These are phyloP conservation scores for Clonostachys chloroleuca DNA, from an alignment of 2,329 filamentous ascomycete species.

Conservation along the genomic window DNA sequence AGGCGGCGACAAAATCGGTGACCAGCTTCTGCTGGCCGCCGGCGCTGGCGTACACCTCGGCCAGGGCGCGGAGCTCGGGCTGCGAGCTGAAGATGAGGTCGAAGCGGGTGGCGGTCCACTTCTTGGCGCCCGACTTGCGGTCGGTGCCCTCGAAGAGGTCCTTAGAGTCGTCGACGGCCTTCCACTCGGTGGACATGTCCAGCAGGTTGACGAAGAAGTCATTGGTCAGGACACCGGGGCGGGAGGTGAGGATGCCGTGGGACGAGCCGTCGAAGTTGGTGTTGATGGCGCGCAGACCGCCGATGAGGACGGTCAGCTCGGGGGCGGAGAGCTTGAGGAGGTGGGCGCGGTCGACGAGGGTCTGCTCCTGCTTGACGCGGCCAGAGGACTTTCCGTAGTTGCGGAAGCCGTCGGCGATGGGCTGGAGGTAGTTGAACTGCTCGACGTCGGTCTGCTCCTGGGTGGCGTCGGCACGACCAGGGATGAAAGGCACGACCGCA, in stretches of 20 bases:
- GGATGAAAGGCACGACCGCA: constrained; percentile 64
- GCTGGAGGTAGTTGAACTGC: constrained; percentile 63
- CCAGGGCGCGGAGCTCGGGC: constrained; percentile 64
- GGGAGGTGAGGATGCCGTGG: constrained; percentile 63
- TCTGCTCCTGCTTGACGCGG: constrained; percentile 62
- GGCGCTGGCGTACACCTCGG: constrained; percentile 63
- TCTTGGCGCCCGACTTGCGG: constrained; percentile 60
- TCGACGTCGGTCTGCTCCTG: constrained; percentile 67
- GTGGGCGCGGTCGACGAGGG: constrained; percentile 67
- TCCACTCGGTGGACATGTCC: constrained; percentile 61
- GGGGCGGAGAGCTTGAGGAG: constrained; percentile 67
- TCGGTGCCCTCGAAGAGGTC: constrained; percentile 62
- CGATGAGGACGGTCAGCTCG: constrained; percentile 66
- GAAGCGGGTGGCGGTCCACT: constrained; percentile 65
- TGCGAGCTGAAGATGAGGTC: constrained; percentile 73
- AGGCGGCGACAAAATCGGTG: constrained; percentile 66
- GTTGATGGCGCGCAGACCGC: constrained; percentile 66
- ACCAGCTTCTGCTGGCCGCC: constrained; percentile 62
- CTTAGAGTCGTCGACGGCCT: constrained; percentile 26
- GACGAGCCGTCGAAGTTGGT: constrained; percentile 68
- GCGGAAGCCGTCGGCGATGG: constrained; percentile 71
- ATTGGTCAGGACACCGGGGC: constrained; percentile 66
- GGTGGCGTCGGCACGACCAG: constrained; percentile 67
- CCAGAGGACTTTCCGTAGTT: constrained; percentile 64
- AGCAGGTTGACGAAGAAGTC: constrained; percentile 82